Percentiles rank a stretch among this genome's conserved stretches.
Conservation (phyloP, 805 yeast species). For the Sugiyamaella lignohabitans region DNA sequence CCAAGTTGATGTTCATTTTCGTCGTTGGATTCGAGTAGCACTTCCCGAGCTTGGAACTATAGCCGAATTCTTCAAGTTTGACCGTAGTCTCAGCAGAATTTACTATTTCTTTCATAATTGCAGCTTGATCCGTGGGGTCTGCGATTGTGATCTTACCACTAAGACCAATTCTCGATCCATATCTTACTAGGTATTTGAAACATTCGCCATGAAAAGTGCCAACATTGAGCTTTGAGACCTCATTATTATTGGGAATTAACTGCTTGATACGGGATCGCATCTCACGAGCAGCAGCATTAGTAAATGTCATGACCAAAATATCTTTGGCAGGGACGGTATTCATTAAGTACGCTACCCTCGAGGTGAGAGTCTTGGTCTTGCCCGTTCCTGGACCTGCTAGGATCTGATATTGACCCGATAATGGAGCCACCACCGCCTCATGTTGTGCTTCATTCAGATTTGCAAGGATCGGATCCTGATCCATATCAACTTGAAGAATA, state of each 20-base stretch:
- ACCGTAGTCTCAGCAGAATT: not conserved
- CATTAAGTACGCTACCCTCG: constrained; percentile 69
- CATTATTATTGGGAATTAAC: constrained; percentile 23
- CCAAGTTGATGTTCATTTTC: too few relatives aligned
- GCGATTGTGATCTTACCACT: constrained; percentile 5
- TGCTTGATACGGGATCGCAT: constrained; percentile 59
- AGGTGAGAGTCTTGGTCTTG: constrained; percentile 76
- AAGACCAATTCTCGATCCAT: constrained; percentile 49
- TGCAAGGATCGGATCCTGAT: constrained; percentile 7
- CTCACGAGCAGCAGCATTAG: constrained; percentile 87
- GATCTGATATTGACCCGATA: constrained; percentile 33
- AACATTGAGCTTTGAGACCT: constrained; percentile 44
- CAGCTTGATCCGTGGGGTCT: constrained; percentile 11
- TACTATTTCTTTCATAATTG: constrained; percentile 7
- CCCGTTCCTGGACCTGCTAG: constrained; percentile 67
- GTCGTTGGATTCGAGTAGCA: not conserved
- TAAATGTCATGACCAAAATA: constrained; percentile 84
- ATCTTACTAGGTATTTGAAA: constrained; percentile 46
- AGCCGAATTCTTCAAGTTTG: not conserved
- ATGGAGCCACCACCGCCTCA: constrained; percentile 23
- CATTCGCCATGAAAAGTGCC: constrained; percentile 93
- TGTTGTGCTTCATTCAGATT: constrained; percentile 38
- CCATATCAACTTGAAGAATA: too few relatives aligned
- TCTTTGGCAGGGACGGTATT: constrained; percentile 49
- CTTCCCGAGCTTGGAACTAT: not conserved